Conservation (phyloP, 73 alveolate species). For the Paramecium octaurelia region DNA sequence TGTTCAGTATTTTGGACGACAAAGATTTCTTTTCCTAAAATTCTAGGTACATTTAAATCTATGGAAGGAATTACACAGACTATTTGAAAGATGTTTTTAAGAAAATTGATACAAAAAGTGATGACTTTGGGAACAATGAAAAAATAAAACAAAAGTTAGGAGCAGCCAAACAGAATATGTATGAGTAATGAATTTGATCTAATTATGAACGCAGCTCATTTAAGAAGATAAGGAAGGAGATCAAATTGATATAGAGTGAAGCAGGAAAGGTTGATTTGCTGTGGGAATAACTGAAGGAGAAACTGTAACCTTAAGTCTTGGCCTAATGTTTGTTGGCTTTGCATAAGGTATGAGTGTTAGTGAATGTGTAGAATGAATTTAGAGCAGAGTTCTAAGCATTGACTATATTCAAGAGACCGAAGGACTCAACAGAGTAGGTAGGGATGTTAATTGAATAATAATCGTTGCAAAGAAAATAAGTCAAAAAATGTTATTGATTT, state of each 20-base stretch:
- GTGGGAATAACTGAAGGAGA: conserved; percentile 37
- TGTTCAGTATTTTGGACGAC: not conserved
- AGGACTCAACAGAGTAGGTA: not conserved
- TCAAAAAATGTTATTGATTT: not conserved
- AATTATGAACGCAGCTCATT: not conserved
- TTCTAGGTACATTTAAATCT: not conserved
- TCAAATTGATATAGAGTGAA: not conserved
- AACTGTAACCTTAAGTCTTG: not conserved
- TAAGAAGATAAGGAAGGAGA: not conserved
- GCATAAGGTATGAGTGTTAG: not conserved
- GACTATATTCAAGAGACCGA: not conserved
- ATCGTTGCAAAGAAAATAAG: not conserved
- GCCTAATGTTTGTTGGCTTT: not conserved
- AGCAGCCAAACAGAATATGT: not conserved
- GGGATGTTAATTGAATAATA: not conserved
- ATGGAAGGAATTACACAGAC: not conserved
- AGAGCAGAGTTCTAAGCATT: conserved; percentile 18
- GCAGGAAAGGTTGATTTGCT: conserved; percentile 25
- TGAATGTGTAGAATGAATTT: not conserved
- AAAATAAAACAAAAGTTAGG: not conserved
- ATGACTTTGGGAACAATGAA: not conserved
- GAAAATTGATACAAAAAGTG: not conserved
- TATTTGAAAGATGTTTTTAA: not conserved
- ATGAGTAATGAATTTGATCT: not conserved
- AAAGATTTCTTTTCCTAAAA: conserved; percentile 15